These are phyloP conservation scores for Ochetophila trinervis DNA, from an alignment of 306 rosid species.

Conservation along the genomic window DNA sequence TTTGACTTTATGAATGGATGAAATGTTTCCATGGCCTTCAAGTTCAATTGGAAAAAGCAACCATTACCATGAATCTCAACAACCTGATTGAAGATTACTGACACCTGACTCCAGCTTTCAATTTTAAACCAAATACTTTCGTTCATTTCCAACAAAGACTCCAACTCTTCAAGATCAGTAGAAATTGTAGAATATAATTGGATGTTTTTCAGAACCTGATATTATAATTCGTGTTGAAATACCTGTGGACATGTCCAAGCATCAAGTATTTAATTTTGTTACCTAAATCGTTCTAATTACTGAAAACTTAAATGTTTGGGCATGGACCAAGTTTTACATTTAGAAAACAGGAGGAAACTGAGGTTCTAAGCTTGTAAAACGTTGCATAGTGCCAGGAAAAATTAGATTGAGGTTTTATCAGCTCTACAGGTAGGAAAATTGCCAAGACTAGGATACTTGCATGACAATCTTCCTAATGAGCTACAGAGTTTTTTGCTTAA, in stretches of 20 bases:
- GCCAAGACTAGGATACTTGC: no score
- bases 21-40: conserved; percentile 12
- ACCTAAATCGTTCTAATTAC: not conserved
- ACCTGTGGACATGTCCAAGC: not conserved
- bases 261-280: not conserved
- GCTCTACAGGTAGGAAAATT: no score
- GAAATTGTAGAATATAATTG: not conserved
- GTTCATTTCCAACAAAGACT: not conserved
- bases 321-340: no score
- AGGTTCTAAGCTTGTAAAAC: no score
- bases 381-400: no score
- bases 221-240: conserved; percentile 6
- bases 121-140: conserved; percentile 1
- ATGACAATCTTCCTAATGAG: no score
- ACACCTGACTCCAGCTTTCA: conserved; percentile 13
- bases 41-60: conserved; percentile 10
- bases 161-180: conserved; percentile 18
- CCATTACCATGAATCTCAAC: conserved; percentile 11
- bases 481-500: no score
- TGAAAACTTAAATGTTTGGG: no score
- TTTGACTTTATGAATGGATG: conserved; percentile 2
- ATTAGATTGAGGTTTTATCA: no score
- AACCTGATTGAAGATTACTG: conserved; percentile 20
- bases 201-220: conserved; percentile 5
- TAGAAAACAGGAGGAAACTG: no score